A percentile compares a stretch with the other conserved stretches of the same genome.
phyloP scores from a whole-genome alignment of 257 asterid species.

The Ligustrum vulgare region DNA sequence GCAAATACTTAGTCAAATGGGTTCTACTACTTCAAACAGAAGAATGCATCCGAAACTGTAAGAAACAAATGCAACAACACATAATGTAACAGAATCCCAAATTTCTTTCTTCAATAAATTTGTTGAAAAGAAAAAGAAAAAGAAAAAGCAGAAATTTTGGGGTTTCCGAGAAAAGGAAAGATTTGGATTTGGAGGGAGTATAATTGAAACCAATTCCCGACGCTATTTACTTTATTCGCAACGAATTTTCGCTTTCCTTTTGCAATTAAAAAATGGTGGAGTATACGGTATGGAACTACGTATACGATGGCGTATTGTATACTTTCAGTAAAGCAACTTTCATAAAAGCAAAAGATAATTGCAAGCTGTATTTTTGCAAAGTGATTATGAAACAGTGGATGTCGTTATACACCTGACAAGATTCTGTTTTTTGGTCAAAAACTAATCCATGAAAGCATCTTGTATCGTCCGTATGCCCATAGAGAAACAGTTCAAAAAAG shows the following conservation, averaged over 20 bases:
- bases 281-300: not conserved
- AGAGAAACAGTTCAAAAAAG: not conserved
- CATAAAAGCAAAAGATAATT: not conserved
- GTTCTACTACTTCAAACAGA: constrained; percentile 1
- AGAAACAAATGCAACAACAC: constrained; percentile 20
- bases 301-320: constrained; percentile 11
- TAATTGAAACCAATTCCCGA: constrained; percentile 26
- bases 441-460: not conserved
- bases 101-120: constrained; percentile 11
- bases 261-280: not conserved
- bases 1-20: not conserved
- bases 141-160: constrained; percentile 16
- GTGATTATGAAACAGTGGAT: not conserved
- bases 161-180: constrained; percentile 42
- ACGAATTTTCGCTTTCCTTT: constrained; percentile 1
- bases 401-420: constrained; percentile 21
- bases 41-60: not conserved
- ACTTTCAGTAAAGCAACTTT: constrained; percentile 16
- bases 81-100: constrained; percentile 11
- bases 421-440: not conserved
- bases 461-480: not conserved
- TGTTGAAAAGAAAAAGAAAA: constrained; percentile 4
- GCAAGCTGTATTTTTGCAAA: constrained; percentile 14
- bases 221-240: constrained; percentile 12
- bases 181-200: constrained; percentile 49